A percentile compares a stretch with the other conserved stretches of the same genome.
Evolutionary conservation across 371 early-diverging fungal genomes (phyloP).

Genomic region (Mortierella sp.): DNA sequence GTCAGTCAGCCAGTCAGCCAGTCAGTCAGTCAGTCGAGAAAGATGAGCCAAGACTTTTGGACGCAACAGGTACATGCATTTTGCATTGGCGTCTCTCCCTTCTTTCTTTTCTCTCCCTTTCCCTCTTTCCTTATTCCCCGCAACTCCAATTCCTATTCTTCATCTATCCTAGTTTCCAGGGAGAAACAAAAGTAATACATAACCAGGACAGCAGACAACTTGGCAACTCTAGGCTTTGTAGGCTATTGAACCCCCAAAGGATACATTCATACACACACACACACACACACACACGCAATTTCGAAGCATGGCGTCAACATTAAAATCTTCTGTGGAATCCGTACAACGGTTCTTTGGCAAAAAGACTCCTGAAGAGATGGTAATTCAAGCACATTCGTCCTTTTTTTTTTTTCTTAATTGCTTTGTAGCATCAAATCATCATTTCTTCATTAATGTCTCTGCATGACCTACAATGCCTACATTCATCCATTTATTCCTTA

Average conservation of each 20-base stretch:
- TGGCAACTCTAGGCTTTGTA: too few relatives aligned
- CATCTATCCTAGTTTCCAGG: not conserved
- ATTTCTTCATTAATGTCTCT: too few relatives aligned
- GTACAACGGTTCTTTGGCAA: conserved; percentile 76
- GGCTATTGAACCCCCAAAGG: not conserved
- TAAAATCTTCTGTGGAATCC: conserved; percentile 47
- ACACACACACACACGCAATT: not conserved
- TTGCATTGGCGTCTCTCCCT: too few relatives aligned
- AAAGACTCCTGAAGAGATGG: conserved; percentile 74
- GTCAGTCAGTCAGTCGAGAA: too few relatives aligned
- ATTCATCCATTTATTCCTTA: too few relatives aligned
- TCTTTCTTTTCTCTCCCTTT: too few relatives aligned
- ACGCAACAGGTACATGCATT: too few relatives aligned
- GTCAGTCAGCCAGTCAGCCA: too few relatives aligned
- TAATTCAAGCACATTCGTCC: conserved; percentile 23
- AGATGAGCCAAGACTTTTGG: too few relatives aligned
- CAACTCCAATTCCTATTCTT: not conserved
- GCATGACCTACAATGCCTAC: not conserved
- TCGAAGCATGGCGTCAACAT: conserved; percentile 43
- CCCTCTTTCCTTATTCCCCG: not conserved
- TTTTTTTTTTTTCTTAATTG: not conserved
- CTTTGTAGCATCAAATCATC: too few relatives aligned
- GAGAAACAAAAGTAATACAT: not conserved
- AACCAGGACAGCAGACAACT: too few relatives aligned
- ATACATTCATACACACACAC: not conserved